These are phyloP conservation scores for Pichia nanzhaoensis DNA, from an alignment of 805 yeast genomes.

Conservation along the genomic window DNA sequence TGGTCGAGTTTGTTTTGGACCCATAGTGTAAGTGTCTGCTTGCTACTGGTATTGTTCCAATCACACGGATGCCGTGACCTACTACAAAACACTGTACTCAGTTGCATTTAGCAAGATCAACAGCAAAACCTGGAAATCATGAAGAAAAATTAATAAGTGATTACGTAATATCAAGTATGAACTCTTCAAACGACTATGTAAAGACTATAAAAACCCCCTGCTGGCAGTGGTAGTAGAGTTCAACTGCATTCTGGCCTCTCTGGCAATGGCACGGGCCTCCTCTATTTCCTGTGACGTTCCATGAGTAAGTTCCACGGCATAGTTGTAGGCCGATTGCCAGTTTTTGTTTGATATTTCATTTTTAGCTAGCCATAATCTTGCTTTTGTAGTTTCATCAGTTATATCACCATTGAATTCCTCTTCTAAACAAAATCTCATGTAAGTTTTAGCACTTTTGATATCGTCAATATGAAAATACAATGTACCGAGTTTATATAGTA, in stretches of 20 bases:
- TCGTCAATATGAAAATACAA: slow-evolving; percentile 56
- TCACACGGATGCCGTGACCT: too few species aligned
- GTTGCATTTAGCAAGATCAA: too few species aligned
- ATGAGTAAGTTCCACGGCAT: slow-evolving; percentile 62
- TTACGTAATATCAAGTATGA: slow-evolving; percentile 3
- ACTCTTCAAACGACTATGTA: too few species aligned
- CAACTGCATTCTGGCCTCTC: slow-evolving; percentile 63
- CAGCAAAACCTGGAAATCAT: neutral
- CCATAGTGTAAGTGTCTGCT: slow-evolving; percentile 4
- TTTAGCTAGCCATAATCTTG: slow-evolving; percentile 81
- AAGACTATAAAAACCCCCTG: neutral
- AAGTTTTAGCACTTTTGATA: slow-evolving; percentile 44
- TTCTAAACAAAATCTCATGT: slow-evolving; percentile 63
- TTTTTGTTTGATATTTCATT: slow-evolving; percentile 49
- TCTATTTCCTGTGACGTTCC: slow-evolving; percentile 85
- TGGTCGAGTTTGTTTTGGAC: slow-evolving; percentile 6
- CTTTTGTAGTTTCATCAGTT: slow-evolving; percentile 69
- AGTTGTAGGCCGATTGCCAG: slow-evolving; percentile 62
- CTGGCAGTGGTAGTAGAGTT: slow-evolving; percentile 8
- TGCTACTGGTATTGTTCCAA: too few species aligned
- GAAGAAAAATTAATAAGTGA: neutral
- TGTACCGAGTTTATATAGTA: slow-evolving; percentile 61
- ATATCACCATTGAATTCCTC: slow-evolving; percentile 59
- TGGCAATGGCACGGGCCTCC: slow-evolving; percentile 77
- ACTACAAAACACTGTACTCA: too few species aligned